These are phyloP conservation scores for Sphenostylis stenocarpa DNA, from an alignment of 306 rosid genomes.

Conservation along the genomic window DNA sequence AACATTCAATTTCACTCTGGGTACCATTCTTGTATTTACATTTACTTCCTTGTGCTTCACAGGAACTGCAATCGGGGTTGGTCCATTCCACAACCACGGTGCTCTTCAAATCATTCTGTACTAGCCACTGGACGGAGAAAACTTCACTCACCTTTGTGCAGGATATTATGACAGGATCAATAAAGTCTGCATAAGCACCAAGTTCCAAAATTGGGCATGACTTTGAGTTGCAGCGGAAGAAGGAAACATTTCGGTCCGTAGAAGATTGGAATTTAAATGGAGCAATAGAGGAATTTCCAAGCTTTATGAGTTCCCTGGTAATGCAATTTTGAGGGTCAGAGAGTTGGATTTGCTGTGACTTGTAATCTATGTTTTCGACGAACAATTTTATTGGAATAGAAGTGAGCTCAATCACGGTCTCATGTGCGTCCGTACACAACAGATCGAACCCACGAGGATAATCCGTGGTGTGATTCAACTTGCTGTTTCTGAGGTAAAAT, in stretches of 20 bases:
- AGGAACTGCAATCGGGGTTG: not conserved
- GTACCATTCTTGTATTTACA: not conserved
- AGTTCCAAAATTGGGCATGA: not conserved
- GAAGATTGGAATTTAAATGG: not conserved
- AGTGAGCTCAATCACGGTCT: not conserved
- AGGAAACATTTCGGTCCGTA: not conserved
- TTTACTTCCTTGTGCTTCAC: not conserved
- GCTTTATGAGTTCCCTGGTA: not conserved
- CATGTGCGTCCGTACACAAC: not conserved
- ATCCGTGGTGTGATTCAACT: not conserved
- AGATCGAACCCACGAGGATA: not conserved
- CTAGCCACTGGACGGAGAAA: not conserved
- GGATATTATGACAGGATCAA: not conserved
- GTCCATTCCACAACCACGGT: not conserved
- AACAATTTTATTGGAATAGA: not conserved
- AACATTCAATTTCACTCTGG: not conserved
- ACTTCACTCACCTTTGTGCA: not conserved
- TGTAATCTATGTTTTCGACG: not conserved
- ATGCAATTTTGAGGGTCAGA: not conserved
- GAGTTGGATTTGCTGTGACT: not conserved
- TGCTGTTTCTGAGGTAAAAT: not conserved
- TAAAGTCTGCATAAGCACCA: not conserved
- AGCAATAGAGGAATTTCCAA: not conserved
- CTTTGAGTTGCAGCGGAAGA: not conserved
- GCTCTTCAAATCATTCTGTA: not conserved